Evolutionary conservation across 345 rosid genomes (phyloP), one percentile per base, ranked within the genome.

Genomic region (Aquilaria malaccensis): DNA sequence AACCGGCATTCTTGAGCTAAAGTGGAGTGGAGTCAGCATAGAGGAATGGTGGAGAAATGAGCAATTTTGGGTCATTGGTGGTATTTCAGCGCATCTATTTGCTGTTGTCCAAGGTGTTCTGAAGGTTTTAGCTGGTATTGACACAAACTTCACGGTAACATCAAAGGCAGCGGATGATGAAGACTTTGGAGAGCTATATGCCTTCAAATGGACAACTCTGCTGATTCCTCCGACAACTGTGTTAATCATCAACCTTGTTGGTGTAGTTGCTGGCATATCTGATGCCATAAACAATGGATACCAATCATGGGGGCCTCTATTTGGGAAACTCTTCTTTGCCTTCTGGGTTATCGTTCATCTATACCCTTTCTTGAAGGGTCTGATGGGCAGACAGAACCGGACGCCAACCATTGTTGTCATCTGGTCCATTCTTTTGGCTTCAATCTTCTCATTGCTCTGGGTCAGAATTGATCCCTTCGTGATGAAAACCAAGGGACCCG

Each of bases 21-120:
- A 93, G 63, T 89, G 96, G 96, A 92, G 98, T 13, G 98, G 98
- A 65, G 95, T 92, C 53, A 84, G 96, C 80, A 89, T 92, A 2
- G 96, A 89, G 61, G 95, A 92, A 70, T 91, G 95, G 96, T 91
- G 98, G 95, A 86, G 98, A 74, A 91, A 91, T 30, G 92, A 88
- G 77, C 98, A 92, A 67, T 92, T 89, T 70, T 89, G 95, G 91
- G 96, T 93, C 58, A 93, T 87, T 48, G 98, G 97, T 46, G 97
- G 97, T 37, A 77, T 93, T 55, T 93, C 96, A 15, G 98, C 97
- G 52, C 97, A 93, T 71, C 88, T 93, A 32, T 87, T 93, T 47
- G 98, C 98, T 0, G 97, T 89, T 46, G 82, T 89, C 56, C 96
- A 85, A 73, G 98, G 97, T 65, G 82, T 87, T 30, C 75, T 85